Conservation (phyloP, 352 stramenopile genomes). For the Phytophthora colocasiae region DNA sequence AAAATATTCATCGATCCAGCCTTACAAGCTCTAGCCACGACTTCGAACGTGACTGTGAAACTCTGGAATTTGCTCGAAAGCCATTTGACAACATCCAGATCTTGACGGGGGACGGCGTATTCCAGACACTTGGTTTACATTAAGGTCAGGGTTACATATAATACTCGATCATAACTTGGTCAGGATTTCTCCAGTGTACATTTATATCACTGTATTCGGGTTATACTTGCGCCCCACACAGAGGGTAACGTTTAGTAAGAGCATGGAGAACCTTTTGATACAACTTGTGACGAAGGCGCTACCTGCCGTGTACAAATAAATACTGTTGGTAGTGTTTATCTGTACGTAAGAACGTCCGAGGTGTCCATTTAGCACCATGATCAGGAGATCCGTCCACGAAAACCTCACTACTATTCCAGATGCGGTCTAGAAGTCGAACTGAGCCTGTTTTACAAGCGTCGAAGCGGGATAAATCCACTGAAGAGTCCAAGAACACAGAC, state of each 20-base stretch:
- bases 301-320: no score
- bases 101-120: neutral
- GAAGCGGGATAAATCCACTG: neutral
- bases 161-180: no score
- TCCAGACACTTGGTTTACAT: neutral
- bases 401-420: conserved; percentile 6
- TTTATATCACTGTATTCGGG: no score
- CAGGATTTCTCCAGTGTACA: no score
- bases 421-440: conserved; percentile 6
- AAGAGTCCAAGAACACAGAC: conserved; percentile 5
- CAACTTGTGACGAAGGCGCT: no score
- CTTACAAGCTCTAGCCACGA: neutral
- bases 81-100: conserved; percentile 20
- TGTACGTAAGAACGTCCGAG: neutral
- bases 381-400: neutral
- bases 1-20: conserved; percentile 18
- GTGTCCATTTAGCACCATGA: neutral
- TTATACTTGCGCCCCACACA: no score
- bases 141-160: no score
- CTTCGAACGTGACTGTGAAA: neutral
- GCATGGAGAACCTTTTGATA: no score
- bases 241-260: no score
- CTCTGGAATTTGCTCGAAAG: conserved; percentile 8
- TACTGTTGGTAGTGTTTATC: conserved; percentile 21
- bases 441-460: conserved; percentile 12